Conservation (phyloP, 2,329 filamentous ascomycete species). For the Penicillium sp. region DNA sequence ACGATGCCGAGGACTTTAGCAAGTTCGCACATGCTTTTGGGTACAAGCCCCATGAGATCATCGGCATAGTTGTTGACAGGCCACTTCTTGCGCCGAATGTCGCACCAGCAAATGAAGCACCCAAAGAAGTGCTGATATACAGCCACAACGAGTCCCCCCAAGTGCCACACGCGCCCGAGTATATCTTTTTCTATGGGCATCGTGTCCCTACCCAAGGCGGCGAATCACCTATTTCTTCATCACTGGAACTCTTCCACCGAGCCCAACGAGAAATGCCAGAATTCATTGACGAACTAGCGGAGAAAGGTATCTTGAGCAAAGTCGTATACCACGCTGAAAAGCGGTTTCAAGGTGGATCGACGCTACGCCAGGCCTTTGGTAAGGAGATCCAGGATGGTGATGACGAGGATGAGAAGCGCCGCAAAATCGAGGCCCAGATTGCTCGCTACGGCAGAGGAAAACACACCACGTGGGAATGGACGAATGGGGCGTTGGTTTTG, state of each 20-base stretch:
- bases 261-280: conserved; percentile 51
- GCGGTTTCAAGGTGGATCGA: conserved; percentile 52
- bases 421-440: conserved; percentile 55
- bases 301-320: conserved; percentile 49
- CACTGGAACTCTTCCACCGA: conserved; percentile 50
- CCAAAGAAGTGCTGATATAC: conserved; percentile 52
- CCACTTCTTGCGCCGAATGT: conserved; percentile 49
- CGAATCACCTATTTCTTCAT: conserved; percentile 53
- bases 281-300: conserved; percentile 46
- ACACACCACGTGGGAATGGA: conserved; percentile 54
- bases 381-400: conserved; percentile 51
- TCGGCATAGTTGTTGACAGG: conserved; percentile 53
- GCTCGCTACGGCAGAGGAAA: conserved; percentile 48
- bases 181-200: conserved; percentile 54
- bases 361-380: conserved; percentile 50
- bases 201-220: conserved; percentile 38
- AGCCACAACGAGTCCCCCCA: conserved; percentile 56
- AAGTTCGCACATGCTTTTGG: conserved; percentile 54
- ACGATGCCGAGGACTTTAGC: conserved; percentile 49
- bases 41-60: conserved; percentile 52
- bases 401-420: conserved; percentile 41
- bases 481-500: conserved; percentile 45
- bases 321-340: conserved; percentile 47
- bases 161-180: conserved; percentile 55
- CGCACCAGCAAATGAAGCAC: conserved; percentile 52